Base-by-base conservation (phyloP, 2,329 filamentous ascomycete species). In the Colletotrichum coccodes region DNA sequence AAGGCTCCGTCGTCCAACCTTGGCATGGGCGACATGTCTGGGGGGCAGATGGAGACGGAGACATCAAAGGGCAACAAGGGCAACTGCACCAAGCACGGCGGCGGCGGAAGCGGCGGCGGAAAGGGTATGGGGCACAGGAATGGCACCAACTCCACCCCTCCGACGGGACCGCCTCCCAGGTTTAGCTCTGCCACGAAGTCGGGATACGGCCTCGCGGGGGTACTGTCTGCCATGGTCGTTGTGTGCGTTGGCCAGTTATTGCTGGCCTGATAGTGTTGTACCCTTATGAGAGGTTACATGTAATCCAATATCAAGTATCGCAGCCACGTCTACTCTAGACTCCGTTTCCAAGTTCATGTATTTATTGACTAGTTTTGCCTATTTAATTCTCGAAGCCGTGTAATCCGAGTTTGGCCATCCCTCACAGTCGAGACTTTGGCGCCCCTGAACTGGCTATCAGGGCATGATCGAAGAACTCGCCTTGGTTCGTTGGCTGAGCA, bases 191-290 rank as follows among this genome's bases (percentile, higher is more conserved):
- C 65, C 6, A 18, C 54, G 1, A 50, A 40, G 21, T n/a, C 14
- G 18, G 32, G 16, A 5, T 36, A 54, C 11, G 54, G 61, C 0
- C 12, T 68, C 14, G 42, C 47, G 3, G 63, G 54, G 40, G 26
- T 65, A 14, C 28, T 63, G 65, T 38, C 65, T 2, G 50, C 54
- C 32, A 42, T 44, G n/a, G 47, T 42, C 4, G 47, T 68, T 2
- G 65, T 65, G 34, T 68, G 61, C 21, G 6, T 60, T 16, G 65
- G 65, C 9, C 65, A 65, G 4, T 65, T 50, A 9, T 18, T 68
- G 16, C 8, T 68, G 47, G 61, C 54, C 50, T 68, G n/a, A 60
- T 36, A 30, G 26, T 26, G 6, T 6, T 11, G 38, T 32, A 18
- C 4, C 38, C 23, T 21, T 9, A 14, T 9, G 2, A n/a, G 49